Percentiles rank a stretch among this genome's conserved stretches.
Evolutionary conservation across 306 rosid genomes (phyloP).

Genomic region (Dalbergia cultrata): DNA sequence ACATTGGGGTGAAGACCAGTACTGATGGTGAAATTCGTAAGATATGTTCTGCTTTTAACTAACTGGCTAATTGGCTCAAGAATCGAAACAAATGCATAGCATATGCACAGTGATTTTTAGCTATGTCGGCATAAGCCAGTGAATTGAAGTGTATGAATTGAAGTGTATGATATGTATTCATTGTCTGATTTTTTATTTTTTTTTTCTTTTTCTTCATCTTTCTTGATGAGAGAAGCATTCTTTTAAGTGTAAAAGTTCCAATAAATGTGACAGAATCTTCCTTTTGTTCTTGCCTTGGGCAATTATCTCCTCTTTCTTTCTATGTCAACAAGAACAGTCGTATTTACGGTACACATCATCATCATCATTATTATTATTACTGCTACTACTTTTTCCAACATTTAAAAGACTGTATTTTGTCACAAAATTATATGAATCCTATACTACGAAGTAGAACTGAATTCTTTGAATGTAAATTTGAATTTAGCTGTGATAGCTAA

Average conservation of each 20-base stretch:
- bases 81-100: not conserved
- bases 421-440: too few species aligned
- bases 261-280: not conserved
- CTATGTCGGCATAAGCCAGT: slow-evolving; percentile 6
- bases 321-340: too few species aligned
- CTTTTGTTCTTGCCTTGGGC: not conserved
- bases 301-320: not conserved
- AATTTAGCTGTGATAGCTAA: too few species aligned
- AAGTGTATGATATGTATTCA: slow-evolving; percentile 7
- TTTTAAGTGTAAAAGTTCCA: slow-evolving; percentile 18
- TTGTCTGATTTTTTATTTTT: not conserved
- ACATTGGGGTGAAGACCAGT: slow-evolving; percentile 60
- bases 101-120: not conserved
- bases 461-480: too few species aligned
- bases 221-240: not conserved
- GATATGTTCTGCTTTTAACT: slow-evolving; percentile 54
- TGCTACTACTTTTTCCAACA: too few species aligned
- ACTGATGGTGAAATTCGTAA: slow-evolving; percentile 69
- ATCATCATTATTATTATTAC: too few species aligned
- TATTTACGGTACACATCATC: too few species aligned
- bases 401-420: too few species aligned
- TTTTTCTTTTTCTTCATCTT: not conserved
- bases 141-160: too few species aligned
- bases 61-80: not conserved
- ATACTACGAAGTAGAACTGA: too few species aligned